Base-by-base conservation (phyloP, 2,329 filamentous ascomycete species). In the Nothophaeocryptopus gaeumannii region DNA sequence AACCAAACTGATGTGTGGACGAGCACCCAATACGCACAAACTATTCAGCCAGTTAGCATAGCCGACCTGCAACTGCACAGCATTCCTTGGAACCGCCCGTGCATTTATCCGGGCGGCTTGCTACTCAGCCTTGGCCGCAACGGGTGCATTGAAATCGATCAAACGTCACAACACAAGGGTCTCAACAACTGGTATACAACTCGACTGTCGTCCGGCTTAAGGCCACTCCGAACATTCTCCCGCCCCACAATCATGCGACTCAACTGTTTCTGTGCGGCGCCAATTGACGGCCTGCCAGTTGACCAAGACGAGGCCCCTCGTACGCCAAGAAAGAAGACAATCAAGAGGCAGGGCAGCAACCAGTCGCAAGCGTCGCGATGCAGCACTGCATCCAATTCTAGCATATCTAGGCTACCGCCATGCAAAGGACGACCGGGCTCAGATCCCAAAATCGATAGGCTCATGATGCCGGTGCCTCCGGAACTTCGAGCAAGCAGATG, bases 391-490 rank as follows among this genome's bases (percentile, higher is more conserved):
- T 53, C 48, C 37, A 67, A 65, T 45, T 55, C 60, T 15, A 66
- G 63, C 58, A 66, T 66, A 20, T 58, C 61, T 12, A 58, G 58
- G 39, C 55, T 67, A 12, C 61, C 64, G 26, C 64, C 62, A 14
- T 67, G 65, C 51, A 61, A 59, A 40, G 54, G 62, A 35, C 20
- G 20, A 26, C 15, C 32, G 29, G 43, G 49, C 5, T 61, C 59
- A 9, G 60, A 65, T 39, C 59, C 63, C 15, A 59, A 59, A 35
- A 59, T 67, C 37, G 62, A 67, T 35, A 62, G 64, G 20, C 60
- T 67, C 59, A 67, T 67, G 65, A 67, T 67, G 64, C 60, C 64
- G 8, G 45, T 61, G 8, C 65, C 65, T 3, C 45, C 51, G 10
- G 61, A 58, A 49, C 54, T 53, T 3, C 40, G 56, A 26, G 51